phyloP scores from a whole-genome alignment of 805 yeast species.

The Candida railenensis region DNA sequence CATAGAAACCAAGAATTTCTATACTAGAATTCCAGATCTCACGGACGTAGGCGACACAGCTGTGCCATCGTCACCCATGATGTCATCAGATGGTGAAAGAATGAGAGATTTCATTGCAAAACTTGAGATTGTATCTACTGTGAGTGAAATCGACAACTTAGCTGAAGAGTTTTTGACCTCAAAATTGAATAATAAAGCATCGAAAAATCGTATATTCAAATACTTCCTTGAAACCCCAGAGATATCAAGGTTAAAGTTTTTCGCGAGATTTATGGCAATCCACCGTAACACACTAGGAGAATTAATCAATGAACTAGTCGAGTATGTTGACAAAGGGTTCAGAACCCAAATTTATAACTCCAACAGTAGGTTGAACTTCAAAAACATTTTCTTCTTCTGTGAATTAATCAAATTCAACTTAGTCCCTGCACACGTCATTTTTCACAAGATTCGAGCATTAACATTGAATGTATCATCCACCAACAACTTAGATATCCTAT shows the following conservation, averaged over 20 bases:
- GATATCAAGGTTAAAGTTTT: constrained; percentile 46
- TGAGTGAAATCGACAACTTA: constrained; percentile 49
- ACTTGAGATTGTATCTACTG: constrained; percentile 43
- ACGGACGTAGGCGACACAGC: constrained; percentile 14
- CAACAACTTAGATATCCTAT: constrained; percentile 65
- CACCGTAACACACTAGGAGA: constrained; percentile 49
- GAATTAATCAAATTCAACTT: constrained; percentile 78
- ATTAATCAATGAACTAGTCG: constrained; percentile 51
- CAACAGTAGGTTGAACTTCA: constrained; percentile 46
- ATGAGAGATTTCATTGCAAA: constrained; percentile 43
- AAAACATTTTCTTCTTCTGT: constrained; percentile 59
- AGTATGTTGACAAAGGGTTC: constrained; percentile 56
- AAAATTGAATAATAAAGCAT: constrained; percentile 69
- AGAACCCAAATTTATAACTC: constrained; percentile 56
- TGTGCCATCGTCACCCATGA: not conserved
- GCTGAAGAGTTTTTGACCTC: constrained; percentile 47
- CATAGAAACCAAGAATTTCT: constrained; percentile 63
- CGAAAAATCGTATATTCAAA: constrained; percentile 57
- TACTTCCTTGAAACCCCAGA: constrained; percentile 53
- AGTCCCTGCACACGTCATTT: constrained; percentile 66
- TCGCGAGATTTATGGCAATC: constrained; percentile 69
- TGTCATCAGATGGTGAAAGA: constrained; percentile 33
- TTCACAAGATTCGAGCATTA: constrained; percentile 68
- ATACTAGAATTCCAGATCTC: constrained; percentile 51
- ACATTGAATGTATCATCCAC: constrained; percentile 50